Evolutionary conservation across 257 asterid genomes (phyloP).

Genomic region (Nicotiana benthamiana): DNA sequence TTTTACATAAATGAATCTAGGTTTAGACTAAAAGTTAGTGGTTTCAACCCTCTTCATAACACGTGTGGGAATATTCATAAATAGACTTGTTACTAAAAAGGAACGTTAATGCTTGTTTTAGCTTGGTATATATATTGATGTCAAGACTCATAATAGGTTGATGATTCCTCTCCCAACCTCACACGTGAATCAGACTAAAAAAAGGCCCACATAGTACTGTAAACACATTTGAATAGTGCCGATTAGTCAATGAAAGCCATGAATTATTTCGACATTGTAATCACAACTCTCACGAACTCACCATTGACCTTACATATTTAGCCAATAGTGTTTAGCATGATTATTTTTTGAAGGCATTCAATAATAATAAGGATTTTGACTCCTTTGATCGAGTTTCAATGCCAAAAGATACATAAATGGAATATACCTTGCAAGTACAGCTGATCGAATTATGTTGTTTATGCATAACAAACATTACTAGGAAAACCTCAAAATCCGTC

Average conservation of each 20-base stretch:
- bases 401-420: not conserved
- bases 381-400: not conserved
- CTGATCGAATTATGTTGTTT: no score
- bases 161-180: conserved; percentile 30
- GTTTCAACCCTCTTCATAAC: not conserved
- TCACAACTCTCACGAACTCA: not conserved
- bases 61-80: not conserved
- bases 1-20: no score
- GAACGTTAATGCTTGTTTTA: not conserved
- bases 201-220: conserved; percentile 19
- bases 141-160: conserved; percentile 20
- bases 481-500: no score
- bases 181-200: conserved; percentile 18
- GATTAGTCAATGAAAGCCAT: conserved; percentile 11
- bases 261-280: not conserved
- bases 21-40: no score
- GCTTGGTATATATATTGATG: not conserved
- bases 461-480: no score
- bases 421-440: not conserved
- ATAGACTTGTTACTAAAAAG: not conserved
- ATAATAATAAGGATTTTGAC: not conserved
- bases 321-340: not conserved
- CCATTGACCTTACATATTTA: not conserved
- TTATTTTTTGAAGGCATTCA: not conserved
- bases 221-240: conserved; percentile 18